Conservation (phyloP, 257 asterid genomes). For the Agastache rugosa region DNA sequence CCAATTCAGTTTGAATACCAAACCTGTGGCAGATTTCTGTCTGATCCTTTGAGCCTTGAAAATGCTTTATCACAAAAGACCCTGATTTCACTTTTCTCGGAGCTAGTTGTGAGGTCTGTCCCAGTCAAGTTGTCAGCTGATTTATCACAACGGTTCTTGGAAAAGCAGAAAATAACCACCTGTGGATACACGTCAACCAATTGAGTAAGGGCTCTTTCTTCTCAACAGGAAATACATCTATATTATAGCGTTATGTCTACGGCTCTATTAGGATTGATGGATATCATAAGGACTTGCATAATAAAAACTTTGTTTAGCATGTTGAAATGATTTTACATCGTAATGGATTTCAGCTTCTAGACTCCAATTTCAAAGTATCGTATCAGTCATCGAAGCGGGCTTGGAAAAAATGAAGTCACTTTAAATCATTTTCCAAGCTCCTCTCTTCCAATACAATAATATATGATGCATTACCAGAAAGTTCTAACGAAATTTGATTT, state of each 20-base stretch:
- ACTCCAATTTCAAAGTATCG: neutral
- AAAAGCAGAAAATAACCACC: constrained; percentile 98
- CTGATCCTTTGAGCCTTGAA: constrained; percentile 97
- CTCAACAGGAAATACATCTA: constrained; percentile 29
- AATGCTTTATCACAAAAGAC: constrained; percentile 96
- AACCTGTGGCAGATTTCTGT: constrained; percentile 97
- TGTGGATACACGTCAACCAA: constrained; percentile 42
- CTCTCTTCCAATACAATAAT: constrained; percentile 1
- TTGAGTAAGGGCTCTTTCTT: constrained; percentile 29
- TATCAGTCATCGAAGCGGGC: neutral
- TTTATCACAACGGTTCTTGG: constrained; percentile 93
- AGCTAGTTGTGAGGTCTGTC: constrained; percentile 91
- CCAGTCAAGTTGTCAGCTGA: constrained; percentile 84
- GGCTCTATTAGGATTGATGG: neutral
- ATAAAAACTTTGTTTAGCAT: neutral
- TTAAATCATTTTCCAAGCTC: neutral
- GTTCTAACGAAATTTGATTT: constrained; percentile 15
- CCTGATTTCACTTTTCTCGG: constrained; percentile 96
- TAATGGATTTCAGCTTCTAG: constrained; percentile 14
- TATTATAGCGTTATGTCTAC: constrained; percentile 4
- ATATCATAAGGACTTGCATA: neutral
- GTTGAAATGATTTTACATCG: neutral
- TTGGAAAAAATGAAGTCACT: neutral
- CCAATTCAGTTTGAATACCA: constrained; percentile 33
- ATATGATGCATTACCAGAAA: constrained; percentile 1